Evolutionary conservation across 257 asterid species (phyloP).

Genomic region (Coffea eugenioides): DNA sequence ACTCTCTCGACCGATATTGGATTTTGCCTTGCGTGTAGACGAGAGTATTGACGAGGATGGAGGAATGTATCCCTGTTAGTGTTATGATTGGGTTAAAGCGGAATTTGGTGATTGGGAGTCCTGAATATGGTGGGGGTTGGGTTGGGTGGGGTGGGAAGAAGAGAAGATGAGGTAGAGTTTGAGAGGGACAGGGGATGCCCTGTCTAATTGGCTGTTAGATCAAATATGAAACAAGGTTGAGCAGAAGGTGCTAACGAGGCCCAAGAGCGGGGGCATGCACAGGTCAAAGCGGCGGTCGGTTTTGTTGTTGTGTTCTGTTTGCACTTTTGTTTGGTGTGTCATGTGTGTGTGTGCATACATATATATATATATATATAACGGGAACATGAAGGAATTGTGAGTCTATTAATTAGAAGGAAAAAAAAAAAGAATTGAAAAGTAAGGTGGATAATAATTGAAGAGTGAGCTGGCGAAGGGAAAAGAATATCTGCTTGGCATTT

Average conservation of each 20-base stretch:
- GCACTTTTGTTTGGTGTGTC: too few relatives aligned
- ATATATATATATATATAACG: too few relatives aligned
- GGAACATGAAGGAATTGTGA: neutral
- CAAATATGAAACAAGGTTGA: neutral
- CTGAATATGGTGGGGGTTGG: neutral
- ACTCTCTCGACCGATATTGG: too few relatives aligned
- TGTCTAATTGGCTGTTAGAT: too few relatives aligned
- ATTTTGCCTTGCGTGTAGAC: too few relatives aligned
- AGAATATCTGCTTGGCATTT: neutral
- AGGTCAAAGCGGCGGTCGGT: constrained; percentile 4
- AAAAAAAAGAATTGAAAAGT: neutral
- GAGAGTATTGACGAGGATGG: too few relatives aligned
- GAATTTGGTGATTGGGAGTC: neutral
- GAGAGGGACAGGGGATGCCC: neutral
- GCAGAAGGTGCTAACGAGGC: neutral
- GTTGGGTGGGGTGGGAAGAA: neutral
- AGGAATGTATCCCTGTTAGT: too few relatives aligned
- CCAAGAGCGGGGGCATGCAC: constrained; percentile 3
- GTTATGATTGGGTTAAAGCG: neutral
- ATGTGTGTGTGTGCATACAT: too few relatives aligned
- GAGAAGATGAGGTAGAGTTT: neutral
- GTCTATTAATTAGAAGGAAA: neutral
- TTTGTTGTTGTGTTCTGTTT: neutral
- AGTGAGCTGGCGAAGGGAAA: neutral
- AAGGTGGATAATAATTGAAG: neutral